Conservation (phyloP, 495 filamentous ascomycete species). For the Podospora pseudocomata region DNA sequence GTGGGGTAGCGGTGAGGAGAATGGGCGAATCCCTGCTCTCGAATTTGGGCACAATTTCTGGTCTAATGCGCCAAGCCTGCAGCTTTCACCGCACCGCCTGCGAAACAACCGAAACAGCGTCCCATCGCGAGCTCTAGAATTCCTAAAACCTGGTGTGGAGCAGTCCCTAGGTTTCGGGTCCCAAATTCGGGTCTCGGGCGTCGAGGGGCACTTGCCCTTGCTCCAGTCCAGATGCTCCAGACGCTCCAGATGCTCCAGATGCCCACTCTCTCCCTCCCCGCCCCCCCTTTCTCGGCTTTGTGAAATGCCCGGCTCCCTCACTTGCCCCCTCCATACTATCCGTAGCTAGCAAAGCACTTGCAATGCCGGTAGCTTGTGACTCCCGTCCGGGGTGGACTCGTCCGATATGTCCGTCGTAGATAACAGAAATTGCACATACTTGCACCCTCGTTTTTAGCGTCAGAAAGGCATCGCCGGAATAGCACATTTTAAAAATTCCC, state of each 20-base stretch:
- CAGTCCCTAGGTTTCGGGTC: background rate
- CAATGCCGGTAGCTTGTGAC: background rate
- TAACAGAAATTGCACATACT: constrained; percentile 42
- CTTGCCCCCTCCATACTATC: background rate
- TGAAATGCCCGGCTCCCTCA: background rate
- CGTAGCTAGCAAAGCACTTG: background rate
- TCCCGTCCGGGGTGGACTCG: background rate
- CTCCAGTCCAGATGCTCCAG: background rate
- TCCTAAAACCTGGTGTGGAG: background rate
- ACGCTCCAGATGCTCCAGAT: background rate
- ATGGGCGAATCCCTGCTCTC: constrained; percentile 29
- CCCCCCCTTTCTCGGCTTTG: background rate
- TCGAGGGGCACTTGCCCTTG: background rate
- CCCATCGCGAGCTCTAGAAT: background rate
- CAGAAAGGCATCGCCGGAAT: constrained; percentile 89
- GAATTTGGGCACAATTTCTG: constrained; percentile 22
- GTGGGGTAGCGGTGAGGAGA: constrained; percentile 12
- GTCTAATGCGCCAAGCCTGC: constrained; percentile 32
- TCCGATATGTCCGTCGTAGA: background rate
- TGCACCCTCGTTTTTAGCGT: constrained; percentile 93
- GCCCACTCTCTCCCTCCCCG: background rate
- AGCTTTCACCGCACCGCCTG: background rate
- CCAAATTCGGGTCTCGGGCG: background rate
- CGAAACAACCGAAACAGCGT: background rate
- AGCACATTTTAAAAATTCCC: constrained; percentile 98